Evolutionary conservation across 106 monocot species (phyloP), one percentile per base, ranked within the genome.

Genomic region (Allium sativum): DNA sequence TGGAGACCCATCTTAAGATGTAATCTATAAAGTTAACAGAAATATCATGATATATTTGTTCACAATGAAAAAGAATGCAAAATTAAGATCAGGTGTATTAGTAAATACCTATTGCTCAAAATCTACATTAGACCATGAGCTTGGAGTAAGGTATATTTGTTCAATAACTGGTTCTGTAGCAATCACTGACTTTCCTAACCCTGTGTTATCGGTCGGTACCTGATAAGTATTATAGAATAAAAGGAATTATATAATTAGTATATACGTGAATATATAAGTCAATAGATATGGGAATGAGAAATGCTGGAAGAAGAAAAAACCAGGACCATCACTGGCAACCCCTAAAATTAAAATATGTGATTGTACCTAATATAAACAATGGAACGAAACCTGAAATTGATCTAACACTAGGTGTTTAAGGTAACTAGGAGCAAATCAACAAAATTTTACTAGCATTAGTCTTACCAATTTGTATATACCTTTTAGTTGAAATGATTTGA

Each of bases 171-270:
- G 98, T 67, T 98, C 98, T 52, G 98, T 98, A 61, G 80, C 58
- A 53, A 88, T 31, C 21, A 92, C 98, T 65, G 98, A 98, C 59
- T 88, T 78, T 14, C 98, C 98, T 53, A 98, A 70, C 56, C 75
- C 88, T 59, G 78, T 66, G 62, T 98, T 98, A 69, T 98, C 85
- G 52, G 88, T 92, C 6, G 98, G 92, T 53, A 98, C 98, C 98
- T 98, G 69, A 8, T 31, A 31, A 31, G 2, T n/a, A n/a, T n/a
- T 31, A 31, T 5, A 31, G 31, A 31, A 31, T 31, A 31, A 31
- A 31, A 1, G 31, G 5, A 31, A 31, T 5, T 31, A 31, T 31
- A 31, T 31, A 2, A 5, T 31, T 31, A 31, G 31, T 31, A 31
- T 31, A 31, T 31, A 31, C 4, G 31, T 31, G 31, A 31, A 31